Base-by-base conservation (phyloP, 2,329 filamentous ascomycete genomes). In the Microcyclospora tardicrescens region DNA sequence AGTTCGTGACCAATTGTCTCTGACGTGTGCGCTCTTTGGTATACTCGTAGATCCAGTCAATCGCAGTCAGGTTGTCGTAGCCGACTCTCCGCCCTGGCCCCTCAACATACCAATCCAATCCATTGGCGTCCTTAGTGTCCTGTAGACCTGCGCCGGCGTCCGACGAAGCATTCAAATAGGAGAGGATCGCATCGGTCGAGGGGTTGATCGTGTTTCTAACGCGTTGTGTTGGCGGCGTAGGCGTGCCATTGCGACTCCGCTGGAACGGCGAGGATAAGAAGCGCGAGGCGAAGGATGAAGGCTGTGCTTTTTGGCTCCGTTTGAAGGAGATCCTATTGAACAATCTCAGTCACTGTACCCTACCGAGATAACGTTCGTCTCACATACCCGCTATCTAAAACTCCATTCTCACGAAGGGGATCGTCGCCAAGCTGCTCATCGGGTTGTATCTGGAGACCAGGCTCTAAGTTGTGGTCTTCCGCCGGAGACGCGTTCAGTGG, bases 31-130 rank as follows among this genome's bases (percentile, higher is more conserved):
- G 77, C 64, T 98, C 91, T 61, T 95, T 95, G 37, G 84, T 91
- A 57, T 96, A 94, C 61, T 98, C 91, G 53, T 94, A 96, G 57
- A 96, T 96, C 91, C 91, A 98, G 66, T 98, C 91, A 59, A 98
- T 98, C 42, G 91, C 89, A 12, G 89, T 95, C 59, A 95, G 69
- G 63, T 98, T 83, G 56, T 95, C 89, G 64, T 98, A 98, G 39
- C 84, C 89, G 29, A 95, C 87, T 55, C 91, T 77, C 38, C 85
- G 76, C 1, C 87, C 87, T 0, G 84, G 86, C 1, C 85, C 86
- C 61, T 95, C 89, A 35, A 81, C 72, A 57, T 93, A 83, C 89
- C 89, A 96, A 60, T 96, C 89, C 14, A 66, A 48, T 0, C 59
- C 60, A 11, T 49, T 56, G 16, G 60, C 57, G 45, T 69, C 65